Conservation (phyloP, 306 rosid species). For the Crataegus laevigata region DNA sequence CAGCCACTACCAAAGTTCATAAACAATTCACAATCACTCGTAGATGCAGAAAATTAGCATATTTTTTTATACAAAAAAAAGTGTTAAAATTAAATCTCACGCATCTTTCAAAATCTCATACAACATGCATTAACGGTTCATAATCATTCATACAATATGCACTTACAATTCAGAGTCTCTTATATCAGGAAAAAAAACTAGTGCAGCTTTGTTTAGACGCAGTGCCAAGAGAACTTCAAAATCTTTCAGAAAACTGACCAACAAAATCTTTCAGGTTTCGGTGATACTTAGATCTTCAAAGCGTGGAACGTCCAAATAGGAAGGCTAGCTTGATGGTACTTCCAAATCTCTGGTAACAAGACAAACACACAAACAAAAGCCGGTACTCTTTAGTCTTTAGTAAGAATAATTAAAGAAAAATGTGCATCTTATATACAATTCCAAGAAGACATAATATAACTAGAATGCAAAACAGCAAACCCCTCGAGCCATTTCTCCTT, state of each 20-base stretch:
- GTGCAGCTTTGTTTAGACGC: no score
- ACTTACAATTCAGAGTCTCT: no score
- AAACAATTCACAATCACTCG: no score
- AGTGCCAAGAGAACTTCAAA: no score
- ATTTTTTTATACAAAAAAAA: no score
- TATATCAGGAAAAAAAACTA: no score
- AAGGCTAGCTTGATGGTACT: constrained; percentile 49
- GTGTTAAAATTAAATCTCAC: no score
- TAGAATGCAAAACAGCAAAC: constrained; percentile 26
- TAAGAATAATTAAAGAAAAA: background rate
- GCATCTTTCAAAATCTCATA: no score
- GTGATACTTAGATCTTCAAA: constrained; percentile 24
- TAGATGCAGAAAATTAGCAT: no score
- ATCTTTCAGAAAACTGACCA: constrained; percentile 25
- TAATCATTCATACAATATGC: no score
- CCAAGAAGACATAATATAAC: background rate
- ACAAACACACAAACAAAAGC: background rate
- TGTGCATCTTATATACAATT: background rate
- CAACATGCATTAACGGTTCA: no score
- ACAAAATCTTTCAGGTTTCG: constrained; percentile 22
- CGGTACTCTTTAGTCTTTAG: background rate
- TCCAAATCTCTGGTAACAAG: constrained; percentile 33
- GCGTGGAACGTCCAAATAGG: constrained; percentile 26
- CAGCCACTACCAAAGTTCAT: no score
- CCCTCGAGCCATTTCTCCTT: constrained; percentile 41